Base-by-base conservation (phyloP, 305 asterid genomes). In the Coffea humblotiana region DNA sequence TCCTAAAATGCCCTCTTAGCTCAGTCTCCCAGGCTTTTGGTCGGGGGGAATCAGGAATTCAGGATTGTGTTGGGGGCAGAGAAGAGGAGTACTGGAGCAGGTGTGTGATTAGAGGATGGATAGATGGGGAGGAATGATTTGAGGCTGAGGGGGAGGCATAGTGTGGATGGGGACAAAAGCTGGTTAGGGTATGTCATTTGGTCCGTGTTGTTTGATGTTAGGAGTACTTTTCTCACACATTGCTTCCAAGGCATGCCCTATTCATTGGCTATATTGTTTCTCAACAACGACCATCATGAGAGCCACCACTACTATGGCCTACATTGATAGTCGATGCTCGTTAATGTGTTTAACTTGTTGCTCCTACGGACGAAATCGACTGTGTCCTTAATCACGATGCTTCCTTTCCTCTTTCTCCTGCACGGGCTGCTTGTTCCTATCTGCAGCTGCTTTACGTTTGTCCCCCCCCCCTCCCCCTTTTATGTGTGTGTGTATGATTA, bases 221-320 rank as follows among this genome's bases (percentile, higher is more conserved):
- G 6, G 18, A 7, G 13, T 37, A 6, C n/a, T 68, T 19, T 63
- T 19, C 68, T 64, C 65, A 56, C 52, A 32, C 83, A 67, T 80
- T 75, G 80, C 83, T 75, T 80, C 76, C 13, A 80, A 68, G 80
- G 80, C 83, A 81, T 75, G 83, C 83, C 66, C 32, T 32, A 32
- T 32, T 32, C 32, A 32, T 32, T 32, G 32, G 32, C 32, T 32
- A 32, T 51, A 9, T 19, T 47, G 6, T 48, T 68, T n/a, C 43
- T 66, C 35, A 78, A 69, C 70, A n/a, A 78, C 37, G 19, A 67
- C 68, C 83, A 75, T 75, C 52, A 75, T 68, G 80, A 80, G 40
- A 68, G 43, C 76, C 79, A 75, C 79, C 40, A 45, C 43, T 5
- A 37, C 43, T 2, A 29, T 29, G 32, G 32, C 1, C 32, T 29